Conservation (phyloP, 495 filamentous ascomycete species). For the Penicillium atrosanguineum region DNA sequence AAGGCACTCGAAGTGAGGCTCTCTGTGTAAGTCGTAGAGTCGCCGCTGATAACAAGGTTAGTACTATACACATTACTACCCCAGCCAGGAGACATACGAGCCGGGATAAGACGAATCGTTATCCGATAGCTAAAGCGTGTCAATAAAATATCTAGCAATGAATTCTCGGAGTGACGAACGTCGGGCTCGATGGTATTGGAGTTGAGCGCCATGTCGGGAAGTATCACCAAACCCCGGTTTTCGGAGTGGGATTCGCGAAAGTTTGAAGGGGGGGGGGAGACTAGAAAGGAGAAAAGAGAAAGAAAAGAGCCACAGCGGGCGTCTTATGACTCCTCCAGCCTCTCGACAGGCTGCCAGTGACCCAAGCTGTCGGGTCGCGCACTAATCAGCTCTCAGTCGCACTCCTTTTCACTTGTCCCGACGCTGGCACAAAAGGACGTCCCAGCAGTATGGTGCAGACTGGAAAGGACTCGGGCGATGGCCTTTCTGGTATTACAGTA, state of each 20-base stretch:
- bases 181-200: conserved; percentile 31
- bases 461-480: not conserved
- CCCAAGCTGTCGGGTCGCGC: conserved; percentile 14
- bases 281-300: conserved; percentile 7
- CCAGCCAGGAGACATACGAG: conserved; percentile 26
- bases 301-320: conserved; percentile 17
- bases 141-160: not conserved
- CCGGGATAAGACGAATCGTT: conserved; percentile 30
- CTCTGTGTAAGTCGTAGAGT: conserved; percentile 32
- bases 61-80: not conserved
- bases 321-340: conserved; percentile 26
- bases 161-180: conserved; percentile 19
- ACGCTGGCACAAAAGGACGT: not conserved
- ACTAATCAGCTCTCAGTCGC: conserved; percentile 2
- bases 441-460: conserved; percentile 5
- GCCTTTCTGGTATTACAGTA: not conserved
- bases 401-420: not conserved
- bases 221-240: conserved; percentile 4
- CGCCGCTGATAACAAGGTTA: conserved; percentile 17
- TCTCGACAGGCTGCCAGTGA: conserved; percentile 17
- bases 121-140: conserved; percentile 20
- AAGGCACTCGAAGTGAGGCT: conserved; percentile 41
- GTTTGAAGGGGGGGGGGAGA: not conserved
- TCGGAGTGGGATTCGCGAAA: not conserved
- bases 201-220: conserved; percentile 5